phyloP scores from a whole-genome alignment of 2,329 filamentous ascomycete genomes.

The Seiridium unicorne region DNA sequence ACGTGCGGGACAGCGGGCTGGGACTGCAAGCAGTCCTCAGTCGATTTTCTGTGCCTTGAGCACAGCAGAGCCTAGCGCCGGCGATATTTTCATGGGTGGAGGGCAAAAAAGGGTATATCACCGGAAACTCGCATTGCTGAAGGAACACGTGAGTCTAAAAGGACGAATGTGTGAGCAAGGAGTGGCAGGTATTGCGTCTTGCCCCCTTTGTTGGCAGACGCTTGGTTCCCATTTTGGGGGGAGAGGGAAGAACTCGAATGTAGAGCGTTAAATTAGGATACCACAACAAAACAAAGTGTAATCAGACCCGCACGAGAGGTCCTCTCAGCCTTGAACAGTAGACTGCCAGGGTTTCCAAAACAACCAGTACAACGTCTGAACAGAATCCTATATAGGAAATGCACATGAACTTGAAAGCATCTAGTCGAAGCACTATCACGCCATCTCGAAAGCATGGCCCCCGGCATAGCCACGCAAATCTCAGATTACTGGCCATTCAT shows the following conservation, averaged over 20 bases:
- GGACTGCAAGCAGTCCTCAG: neutral
- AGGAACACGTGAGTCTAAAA: neutral
- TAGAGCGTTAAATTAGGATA: slow-evolving; percentile 6
- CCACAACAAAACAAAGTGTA: slow-evolving; percentile 3
- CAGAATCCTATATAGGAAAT: too few relatives aligned
- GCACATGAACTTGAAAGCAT: too few relatives aligned
- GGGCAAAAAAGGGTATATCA: neutral
- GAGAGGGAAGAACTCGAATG: neutral
- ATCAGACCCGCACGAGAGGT: neutral
- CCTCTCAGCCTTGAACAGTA: too few relatives aligned
- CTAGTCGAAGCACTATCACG: too few relatives aligned
- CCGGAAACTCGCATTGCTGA: neutral
- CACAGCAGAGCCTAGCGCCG: neutral
- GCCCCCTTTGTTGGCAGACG: neutral
- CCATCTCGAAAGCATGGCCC: too few relatives aligned
- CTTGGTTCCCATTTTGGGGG: neutral
- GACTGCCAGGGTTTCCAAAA: too few relatives aligned
- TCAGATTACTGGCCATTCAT: too few relatives aligned
- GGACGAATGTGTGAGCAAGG: neutral
- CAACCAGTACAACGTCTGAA: too few relatives aligned
- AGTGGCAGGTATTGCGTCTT: neutral
- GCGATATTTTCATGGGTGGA: neutral
- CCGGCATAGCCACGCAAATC: too few relatives aligned
- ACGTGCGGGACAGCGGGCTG: neutral
- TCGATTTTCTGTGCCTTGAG: neutral